Percentiles rank a stretch among this genome's conserved stretches.
Conservation (phyloP, 305 asterid species). For the Solanum hybrid region DNA sequence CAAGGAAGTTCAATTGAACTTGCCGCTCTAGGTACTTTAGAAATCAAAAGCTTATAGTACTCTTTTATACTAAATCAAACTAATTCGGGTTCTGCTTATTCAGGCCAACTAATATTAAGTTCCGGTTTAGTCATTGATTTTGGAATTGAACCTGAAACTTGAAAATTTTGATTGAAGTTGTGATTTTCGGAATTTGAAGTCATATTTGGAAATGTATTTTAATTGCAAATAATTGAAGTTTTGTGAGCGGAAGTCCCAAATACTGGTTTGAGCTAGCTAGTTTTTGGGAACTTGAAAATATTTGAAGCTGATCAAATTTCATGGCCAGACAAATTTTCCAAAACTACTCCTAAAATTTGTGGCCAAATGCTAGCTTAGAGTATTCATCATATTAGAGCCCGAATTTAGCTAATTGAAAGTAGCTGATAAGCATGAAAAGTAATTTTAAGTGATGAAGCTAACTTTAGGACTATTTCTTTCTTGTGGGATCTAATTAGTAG, state of each 20-base stretch:
- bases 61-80: neutral
- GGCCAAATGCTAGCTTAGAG: neutral
- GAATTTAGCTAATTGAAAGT: neutral
- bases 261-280: neutral
- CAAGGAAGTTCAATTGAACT: conserved; percentile 87
- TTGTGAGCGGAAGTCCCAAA: neutral
- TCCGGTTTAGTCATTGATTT: neutral
- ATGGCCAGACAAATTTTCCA: neutral
- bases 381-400: neutral
- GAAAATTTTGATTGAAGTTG: neutral
- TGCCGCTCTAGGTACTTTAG: conserved; percentile 56
- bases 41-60: neutral
- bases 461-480: neutral
- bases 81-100: neutral
- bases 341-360: neutral
- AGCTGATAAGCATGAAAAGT: neutral
- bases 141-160: neutral
- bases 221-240: neutral
- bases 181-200: neutral
- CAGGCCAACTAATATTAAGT: neutral
- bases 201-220: neutral
- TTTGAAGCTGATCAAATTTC: neutral
- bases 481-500: neutral
- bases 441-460: neutral
- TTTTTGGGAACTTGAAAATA: neutral